Evolutionary conservation across 495 filamentous ascomycete genomes (phyloP), one percentile per base, ranked within the genome.

Genomic region (Oidiodendron maius): DNA sequence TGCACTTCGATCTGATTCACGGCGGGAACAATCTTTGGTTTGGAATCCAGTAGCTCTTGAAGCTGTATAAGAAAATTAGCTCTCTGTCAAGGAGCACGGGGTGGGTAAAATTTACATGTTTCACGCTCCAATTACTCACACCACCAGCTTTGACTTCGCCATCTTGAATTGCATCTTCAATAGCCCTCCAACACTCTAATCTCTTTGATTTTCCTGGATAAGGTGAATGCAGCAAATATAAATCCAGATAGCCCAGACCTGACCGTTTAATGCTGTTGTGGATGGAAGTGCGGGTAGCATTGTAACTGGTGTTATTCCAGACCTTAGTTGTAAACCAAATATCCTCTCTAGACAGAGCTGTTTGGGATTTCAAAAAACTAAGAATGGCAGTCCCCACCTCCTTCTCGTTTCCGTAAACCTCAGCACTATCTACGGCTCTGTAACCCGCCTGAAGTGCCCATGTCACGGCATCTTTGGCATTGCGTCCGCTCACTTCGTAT

Each of bases 1-100:
- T 97, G 91, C 23, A 96, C 71, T 68, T 96, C 90, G 60, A 89
- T 86, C 64, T 95, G 90, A 21, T 87, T 85, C 23, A 87, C 73
- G 0, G 69, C 70, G 0, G 83, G 81, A 8, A 59, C 40, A 17
- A 82, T 61, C 11, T 61, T 62, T 15, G 74, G 78, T 37, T 70
- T 71, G 11, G 71, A 76, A 21, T 59, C 70, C 40, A 82, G 64
- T 9, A 87, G 70, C 61, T 88, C 83, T 53, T 82, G 64, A 12
- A 87, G 61, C 73, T 81, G 55, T 16, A 5, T 37, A 8, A 12
- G 5, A 30, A n/a, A n/a, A n/a, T n/a, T n/a, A n/a, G n/a, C n/a
- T n/a, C n/a, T n/a, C n/a, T n/a, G n/a, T n/a, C n/a, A n/a, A n/a
- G n/a, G n/a, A n/a, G n/a, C n/a, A n/a, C n/a, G n/a, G n/a, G n/a